phyloP scores from a whole-genome alignment of 2,329 filamentous ascomycete species.

The Cladophialophora exuberans region DNA sequence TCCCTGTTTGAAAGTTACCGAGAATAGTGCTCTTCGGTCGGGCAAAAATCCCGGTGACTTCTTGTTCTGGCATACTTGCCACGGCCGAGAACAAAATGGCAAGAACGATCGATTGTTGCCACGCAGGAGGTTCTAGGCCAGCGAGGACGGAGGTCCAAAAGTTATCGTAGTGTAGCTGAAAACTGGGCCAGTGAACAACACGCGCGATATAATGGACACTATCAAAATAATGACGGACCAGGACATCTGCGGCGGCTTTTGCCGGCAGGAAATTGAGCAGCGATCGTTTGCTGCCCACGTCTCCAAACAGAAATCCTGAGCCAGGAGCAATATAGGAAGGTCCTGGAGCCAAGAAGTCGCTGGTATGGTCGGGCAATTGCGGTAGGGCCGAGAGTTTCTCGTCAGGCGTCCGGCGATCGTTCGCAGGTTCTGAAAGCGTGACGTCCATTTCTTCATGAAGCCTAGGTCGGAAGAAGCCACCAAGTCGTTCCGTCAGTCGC shows the following conservation, averaged over 20 bases:
- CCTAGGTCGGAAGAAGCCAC: slow-evolving; percentile 71
- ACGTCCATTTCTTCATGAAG: slow-evolving; percentile 62
- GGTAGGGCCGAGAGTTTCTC: slow-evolving; percentile 20
- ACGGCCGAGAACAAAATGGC: slow-evolving; percentile 70
- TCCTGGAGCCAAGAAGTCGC: slow-evolving; percentile 64
- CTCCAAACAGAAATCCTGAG: slow-evolving; percentile 68
- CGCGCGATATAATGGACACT: slow-evolving; percentile 70
- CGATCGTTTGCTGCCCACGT: slow-evolving; percentile 52
- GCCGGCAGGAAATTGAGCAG: slow-evolving; percentile 66
- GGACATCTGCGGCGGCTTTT: slow-evolving; percentile 59
- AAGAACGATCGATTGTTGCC: slow-evolving; percentile 70
- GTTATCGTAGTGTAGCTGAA: slow-evolving; percentile 64
- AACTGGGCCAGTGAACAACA: slow-evolving; percentile 68
- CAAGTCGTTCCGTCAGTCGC: slow-evolving; percentile 73
- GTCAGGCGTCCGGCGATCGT: slow-evolving; percentile 19
- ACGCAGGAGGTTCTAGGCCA: slow-evolving; percentile 64
- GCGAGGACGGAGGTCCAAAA: slow-evolving; percentile 68
- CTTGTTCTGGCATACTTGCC: slow-evolving; percentile 65
- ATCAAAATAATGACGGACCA: slow-evolving; percentile 69
- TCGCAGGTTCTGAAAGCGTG: slow-evolving; percentile 22
- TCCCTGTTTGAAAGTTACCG: slow-evolving; percentile 65
- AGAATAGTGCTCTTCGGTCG: slow-evolving; percentile 61
- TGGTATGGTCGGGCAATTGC: slow-evolving; percentile 21
- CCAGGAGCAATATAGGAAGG: slow-evolving; percentile 69
- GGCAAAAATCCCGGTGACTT: slow-evolving; percentile 57